Conservation (phyloP, 2,329 filamentous ascomycete species). For the Fusarium sororula region DNA sequence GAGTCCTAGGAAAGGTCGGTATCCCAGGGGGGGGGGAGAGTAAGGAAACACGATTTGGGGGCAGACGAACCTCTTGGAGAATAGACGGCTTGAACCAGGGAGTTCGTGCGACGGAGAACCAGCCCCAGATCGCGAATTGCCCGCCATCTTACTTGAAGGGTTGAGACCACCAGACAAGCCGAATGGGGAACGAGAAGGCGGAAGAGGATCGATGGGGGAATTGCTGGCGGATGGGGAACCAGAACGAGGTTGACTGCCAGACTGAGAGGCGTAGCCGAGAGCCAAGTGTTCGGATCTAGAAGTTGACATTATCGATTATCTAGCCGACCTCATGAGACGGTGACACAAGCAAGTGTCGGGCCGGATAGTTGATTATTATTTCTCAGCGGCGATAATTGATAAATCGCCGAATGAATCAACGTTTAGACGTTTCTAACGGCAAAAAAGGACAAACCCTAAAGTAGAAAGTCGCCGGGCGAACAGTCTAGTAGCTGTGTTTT, state of each 20-base stretch:
- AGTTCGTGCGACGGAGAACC: constrained; percentile 97
- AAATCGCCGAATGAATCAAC: constrained; percentile 27
- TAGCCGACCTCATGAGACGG: constrained; percentile 59
- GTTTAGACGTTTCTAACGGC: constrained; percentile 28
- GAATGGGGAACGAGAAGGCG: constrained; percentile 75
- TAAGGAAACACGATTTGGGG: constrained; percentile 9
- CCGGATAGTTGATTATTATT: constrained; percentile 42
- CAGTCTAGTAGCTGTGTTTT: constrained; percentile 29
- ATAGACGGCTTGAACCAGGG: constrained; percentile 75
- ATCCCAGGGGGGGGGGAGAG: background rate
- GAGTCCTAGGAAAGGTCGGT: constrained; percentile 17
- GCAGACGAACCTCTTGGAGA: constrained; percentile 84
- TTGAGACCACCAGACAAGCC: constrained; percentile 72
- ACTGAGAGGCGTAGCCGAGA: constrained; percentile 80
- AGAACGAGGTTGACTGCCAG: constrained; percentile 75
- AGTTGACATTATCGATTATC: constrained; percentile 94
- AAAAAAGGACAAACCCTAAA: constrained; percentile 25
- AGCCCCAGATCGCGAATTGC: constrained; percentile 78
- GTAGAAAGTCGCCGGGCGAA: constrained; percentile 14
- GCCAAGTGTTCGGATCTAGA: constrained; percentile 87
- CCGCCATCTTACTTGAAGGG: constrained; percentile 66
- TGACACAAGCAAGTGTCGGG: constrained; percentile 39
- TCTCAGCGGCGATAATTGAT: constrained; percentile 26
- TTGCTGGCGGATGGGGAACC: constrained; percentile 82
- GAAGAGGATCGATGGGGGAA: constrained; percentile 79